Conservation (phyloP, 805 yeast genomes). For the Metschnikowia amazonensis region DNA sequence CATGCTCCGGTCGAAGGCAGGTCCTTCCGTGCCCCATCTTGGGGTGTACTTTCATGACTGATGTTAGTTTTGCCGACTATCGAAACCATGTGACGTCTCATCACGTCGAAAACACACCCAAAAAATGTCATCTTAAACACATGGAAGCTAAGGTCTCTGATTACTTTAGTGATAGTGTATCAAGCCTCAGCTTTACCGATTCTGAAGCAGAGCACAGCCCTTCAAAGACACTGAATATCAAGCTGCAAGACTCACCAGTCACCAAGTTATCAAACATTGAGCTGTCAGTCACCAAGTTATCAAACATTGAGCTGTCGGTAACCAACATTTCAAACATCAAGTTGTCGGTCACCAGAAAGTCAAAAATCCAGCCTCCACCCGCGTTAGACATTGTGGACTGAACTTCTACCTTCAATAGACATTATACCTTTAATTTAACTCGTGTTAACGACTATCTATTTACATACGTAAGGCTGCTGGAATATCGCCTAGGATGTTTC, state of each 20-base stretch:
- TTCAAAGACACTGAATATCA: neutral
- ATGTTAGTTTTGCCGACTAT: conserved; percentile 18
- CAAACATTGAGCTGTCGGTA: neutral
- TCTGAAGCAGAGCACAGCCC: conserved; percentile 3
- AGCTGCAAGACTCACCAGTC: neutral
- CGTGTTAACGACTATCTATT: neutral
- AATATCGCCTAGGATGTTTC: neutral
- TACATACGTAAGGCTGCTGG: neutral
- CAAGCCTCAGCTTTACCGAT: conserved; percentile 8
- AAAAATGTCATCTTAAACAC: neutral
- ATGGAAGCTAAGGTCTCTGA: conserved; percentile 6
- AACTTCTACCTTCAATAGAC: neutral
- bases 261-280: neutral
- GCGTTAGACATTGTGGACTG: conserved; percentile 2
- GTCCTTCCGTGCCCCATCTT: conserved; percentile 36
- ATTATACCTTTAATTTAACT: neutral
- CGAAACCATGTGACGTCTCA: conserved; percentile 10
- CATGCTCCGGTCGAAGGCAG: conserved; percentile 30
- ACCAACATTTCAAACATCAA: neutral
- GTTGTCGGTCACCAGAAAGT: neutral
- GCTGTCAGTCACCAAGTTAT: neutral
- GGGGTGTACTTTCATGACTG: conserved; percentile 40
- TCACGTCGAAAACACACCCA: neutral
- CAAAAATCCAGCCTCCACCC: conserved; percentile 1
- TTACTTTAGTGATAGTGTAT: conserved; percentile 12